phyloP scores from a whole-genome alignment of 164 flowering plant species.

The Magnolia sinica region DNA sequence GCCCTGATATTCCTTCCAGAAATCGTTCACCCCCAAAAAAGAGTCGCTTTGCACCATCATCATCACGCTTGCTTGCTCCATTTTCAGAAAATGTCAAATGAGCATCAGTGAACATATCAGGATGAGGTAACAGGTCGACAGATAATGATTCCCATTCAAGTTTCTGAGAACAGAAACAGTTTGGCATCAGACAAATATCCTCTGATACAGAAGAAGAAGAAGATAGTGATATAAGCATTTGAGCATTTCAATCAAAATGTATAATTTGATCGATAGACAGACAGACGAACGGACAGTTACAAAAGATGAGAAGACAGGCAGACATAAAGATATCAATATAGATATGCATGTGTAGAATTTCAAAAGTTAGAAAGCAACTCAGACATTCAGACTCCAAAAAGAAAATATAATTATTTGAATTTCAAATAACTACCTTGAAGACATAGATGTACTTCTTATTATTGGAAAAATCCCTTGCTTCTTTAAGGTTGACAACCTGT shows the following conservation, averaged over 20 bases:
- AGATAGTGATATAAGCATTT: not conserved
- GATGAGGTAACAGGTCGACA: slow-evolving; percentile 93
- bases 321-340: not conserved
- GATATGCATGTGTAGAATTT: not conserved
- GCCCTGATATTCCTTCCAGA: slow-evolving; percentile 90
- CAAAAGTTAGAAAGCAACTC: not conserved
- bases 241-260: too few relatives aligned
- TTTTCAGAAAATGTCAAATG: slow-evolving; percentile 42
- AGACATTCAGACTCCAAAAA: not conserved
- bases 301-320: not conserved
- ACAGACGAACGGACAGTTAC: too few relatives aligned
- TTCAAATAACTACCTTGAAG: slow-evolving; percentile 64
- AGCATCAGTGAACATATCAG: slow-evolving; percentile 92
- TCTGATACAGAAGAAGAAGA: not conserved
- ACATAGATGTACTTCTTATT: slow-evolving; percentile 75
- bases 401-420: not conserved
- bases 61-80: slow-evolving; percentile 64
- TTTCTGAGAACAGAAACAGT: slow-evolving; percentile 52
- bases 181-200: not conserved
- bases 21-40: slow-evolving; percentile 98
- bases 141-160: slow-evolving; percentile 95
- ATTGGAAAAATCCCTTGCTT: slow-evolving; percentile 84
- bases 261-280: too few relatives aligned
- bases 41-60: slow-evolving; percentile 93
- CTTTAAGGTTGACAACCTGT: slow-evolving; percentile 94